Evolutionary conservation across 352 stramenopile genomes (phyloP), one percentile per base, ranked within the genome.

Genomic region (Phytophthora boehmeriae): DNA sequence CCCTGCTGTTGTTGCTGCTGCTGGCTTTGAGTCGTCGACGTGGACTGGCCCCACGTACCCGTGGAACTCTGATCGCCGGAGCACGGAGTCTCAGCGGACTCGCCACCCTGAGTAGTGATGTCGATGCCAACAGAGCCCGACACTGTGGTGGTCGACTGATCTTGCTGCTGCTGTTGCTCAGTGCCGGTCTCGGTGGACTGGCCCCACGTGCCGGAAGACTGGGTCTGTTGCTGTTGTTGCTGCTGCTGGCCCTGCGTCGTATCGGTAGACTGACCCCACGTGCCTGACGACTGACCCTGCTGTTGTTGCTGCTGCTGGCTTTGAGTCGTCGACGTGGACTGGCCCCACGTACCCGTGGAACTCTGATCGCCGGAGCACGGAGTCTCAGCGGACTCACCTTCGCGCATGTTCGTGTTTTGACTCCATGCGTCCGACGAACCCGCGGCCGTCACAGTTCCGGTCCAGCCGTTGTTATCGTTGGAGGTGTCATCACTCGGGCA

Each of bases 341-440:
- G 54, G 5, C 47, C 47, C 60, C 45, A 58, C 23, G 36, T 54
- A 17, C 44, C 54, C 11, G 54, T 66, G 4, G 62, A 49, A 49
- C 42, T 66, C 32, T 59, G 43, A 50, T 59, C 56, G 5, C 55
- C 22, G 16, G 63, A 62, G 32, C 63, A 66, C 17, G 63, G 63
- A 16, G 49, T 66, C 30, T 71, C 50, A 5, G 44, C 49, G 5
- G 56, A 64, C 6, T 57, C 38, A 10, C 30, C 53, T 1, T 47
- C 47, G 1, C 59, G 61, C 34, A 27, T 59, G 11, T 9, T 59
- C 3, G 20, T 47, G 9, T 27, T 54, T 49, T 58, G 16, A 0
- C 25, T 28, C 44, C 20, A 51, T 1, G 48, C 30, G 8, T 57
- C 19, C 13, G 43, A 56, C 13, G 43, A 56, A 38, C 36, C 38